Conservation (phyloP, 768 basidiomycete species). For the Amanita thiersii region DNA sequence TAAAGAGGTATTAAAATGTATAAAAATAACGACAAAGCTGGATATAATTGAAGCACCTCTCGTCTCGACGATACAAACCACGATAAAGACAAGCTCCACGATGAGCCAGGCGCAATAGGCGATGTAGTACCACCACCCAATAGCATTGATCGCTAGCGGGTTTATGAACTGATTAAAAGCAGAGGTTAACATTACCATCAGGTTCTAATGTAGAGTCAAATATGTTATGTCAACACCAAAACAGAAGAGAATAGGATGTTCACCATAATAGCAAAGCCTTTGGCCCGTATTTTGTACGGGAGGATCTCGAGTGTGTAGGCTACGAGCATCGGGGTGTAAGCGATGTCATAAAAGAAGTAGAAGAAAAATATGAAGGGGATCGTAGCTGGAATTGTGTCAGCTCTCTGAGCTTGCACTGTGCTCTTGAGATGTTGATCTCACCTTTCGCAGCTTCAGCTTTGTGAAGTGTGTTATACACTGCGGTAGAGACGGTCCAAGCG, state of each 20-base stretch:
- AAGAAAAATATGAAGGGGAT: constrained; percentile 61
- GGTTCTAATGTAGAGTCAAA: constrained; percentile 37
- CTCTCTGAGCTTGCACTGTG: too few relatives aligned
- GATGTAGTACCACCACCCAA: constrained; percentile 55
- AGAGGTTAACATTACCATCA: constrained; percentile 53
- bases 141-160: constrained; percentile 57
- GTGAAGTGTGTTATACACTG: constrained; percentile 31
- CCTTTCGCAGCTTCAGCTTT: constrained; percentile 35
- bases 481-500: constrained; percentile 46
- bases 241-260: background rate
- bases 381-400: constrained; percentile 29
- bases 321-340: constrained; percentile 67
- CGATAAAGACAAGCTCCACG: constrained; percentile 51
- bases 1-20: constrained; percentile 3
- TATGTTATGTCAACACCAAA: constrained; percentile 5
- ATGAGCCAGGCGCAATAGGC: constrained; percentile 59
- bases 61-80: constrained; percentile 51
- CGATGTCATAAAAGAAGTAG: constrained; percentile 52
- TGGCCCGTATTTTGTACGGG: constrained; percentile 73
- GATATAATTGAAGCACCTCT: constrained; percentile 33
- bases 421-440: too few relatives aligned
- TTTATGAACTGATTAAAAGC: constrained; percentile 80
- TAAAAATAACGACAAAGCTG: constrained; percentile 4
- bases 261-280: constrained; percentile 72
- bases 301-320: constrained; percentile 69